Evolutionary conservation across 805 yeast species (phyloP), one percentile per base, ranked within the genome.

Genomic region (Ogataea sp.): DNA sequence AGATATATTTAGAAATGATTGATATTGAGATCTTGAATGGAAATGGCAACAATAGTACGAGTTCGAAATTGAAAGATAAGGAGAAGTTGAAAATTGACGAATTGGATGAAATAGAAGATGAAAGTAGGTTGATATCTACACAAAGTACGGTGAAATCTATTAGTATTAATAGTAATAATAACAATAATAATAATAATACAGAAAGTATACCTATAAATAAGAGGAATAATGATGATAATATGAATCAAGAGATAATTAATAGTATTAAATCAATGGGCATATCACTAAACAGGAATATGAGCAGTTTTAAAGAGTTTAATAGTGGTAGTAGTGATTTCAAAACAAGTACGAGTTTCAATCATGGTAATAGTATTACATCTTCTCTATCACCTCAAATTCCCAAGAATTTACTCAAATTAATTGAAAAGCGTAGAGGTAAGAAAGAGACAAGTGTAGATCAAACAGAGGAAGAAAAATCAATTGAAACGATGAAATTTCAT

Each of bases 1-100:
- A 89, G 54, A 80, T 80, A 4, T 87, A 83, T 49, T 61, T 90
- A 34, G 97, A 90, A 52, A 58, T 88, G 43, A 66, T 86, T 4
- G 75, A 78, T 38, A 55, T 80, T 5, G 76, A 72, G 41, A 58
- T 77, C 42, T 7, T 53, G 69, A 0, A 37, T 25, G 25, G 43
- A 42, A 9, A 36, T 28, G 3, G 44, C 44, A 6, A 41, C 42
- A 36, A 31, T 6, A 45, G 44, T 5, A 42, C 43, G 21, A 34
- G 27, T 18, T 25, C 38, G 29, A 29, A 29, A 14, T 29, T n/a
- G 38, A n/a, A n/a, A n/a, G 32, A 18, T 26, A 38, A 34, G 10
- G 40, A 43, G 24, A 43, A 32, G 6, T 4, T 20, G 9, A 47
- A 38, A 13, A 16, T 35, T 3, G 39, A 38, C 13, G 42, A 31